Evolutionary conservation across 2,329 filamentous ascomycete genomes (phyloP).

Genomic region (Westerdykella sp.): DNA sequence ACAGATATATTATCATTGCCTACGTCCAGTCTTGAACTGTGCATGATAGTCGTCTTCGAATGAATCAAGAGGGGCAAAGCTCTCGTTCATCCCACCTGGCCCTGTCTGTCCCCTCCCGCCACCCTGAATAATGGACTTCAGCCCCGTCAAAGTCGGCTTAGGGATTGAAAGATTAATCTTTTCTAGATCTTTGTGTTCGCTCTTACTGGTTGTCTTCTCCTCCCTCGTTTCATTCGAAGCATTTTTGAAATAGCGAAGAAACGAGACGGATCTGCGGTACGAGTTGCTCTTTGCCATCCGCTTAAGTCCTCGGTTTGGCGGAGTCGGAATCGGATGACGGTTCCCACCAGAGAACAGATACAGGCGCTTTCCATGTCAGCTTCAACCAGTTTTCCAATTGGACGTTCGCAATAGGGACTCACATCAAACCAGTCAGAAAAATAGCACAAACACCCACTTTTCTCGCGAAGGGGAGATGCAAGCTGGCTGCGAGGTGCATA

Average conservation of each 20-base stretch:
- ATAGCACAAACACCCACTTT: conserved; percentile 1
- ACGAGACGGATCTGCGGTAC: background rate
- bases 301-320: background rate
- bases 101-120: background rate
- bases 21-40: background rate
- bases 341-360: conserved; percentile 2
- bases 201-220: background rate
- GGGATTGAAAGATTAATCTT: background rate
- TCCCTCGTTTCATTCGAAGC: background rate
- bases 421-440: conserved; percentile 4
- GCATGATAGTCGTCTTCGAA: background rate
- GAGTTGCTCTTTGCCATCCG: background rate
- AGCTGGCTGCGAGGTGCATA: background rate
- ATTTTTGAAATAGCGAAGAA: background rate
- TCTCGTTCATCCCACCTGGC: background rate
- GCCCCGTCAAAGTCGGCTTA: background rate
- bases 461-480: conserved; percentile 1
- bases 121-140: background rate
- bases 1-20: background rate
- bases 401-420: background rate
- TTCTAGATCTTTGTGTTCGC: background rate
- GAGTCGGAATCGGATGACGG: conserved; percentile 1
- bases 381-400: background rate
- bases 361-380: background rate
- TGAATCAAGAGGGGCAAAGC: background rate